phyloP scores from a whole-genome alignment of 2,329 filamentous ascomycete species.

The Colletotrichum costaricense region DNA sequence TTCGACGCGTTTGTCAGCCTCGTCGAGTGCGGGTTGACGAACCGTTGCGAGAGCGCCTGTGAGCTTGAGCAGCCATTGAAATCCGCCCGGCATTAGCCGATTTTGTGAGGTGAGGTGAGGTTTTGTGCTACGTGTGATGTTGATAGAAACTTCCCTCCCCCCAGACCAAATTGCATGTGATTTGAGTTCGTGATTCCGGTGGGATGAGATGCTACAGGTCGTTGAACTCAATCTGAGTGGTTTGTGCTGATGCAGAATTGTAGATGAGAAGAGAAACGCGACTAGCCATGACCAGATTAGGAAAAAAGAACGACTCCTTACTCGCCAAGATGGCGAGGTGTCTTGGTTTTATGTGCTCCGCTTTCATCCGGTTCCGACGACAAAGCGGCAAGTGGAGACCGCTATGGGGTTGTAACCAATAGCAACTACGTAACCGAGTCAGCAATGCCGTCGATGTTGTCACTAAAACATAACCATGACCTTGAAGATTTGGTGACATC shows the following conservation, averaged over 20 bases:
- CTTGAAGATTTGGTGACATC: background rate
- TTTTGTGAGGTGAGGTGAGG: background rate
- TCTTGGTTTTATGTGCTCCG: background rate
- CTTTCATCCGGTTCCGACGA: background rate
- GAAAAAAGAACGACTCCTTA: background rate
- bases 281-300: background rate
- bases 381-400: background rate
- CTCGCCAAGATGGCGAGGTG: background rate
- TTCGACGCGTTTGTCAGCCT: no score
- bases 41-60: background rate
- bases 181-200: background rate
- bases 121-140: background rate
- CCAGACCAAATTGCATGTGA: background rate
- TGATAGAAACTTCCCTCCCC: background rate
- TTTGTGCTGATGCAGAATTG: background rate
- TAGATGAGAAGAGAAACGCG: background rate
- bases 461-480: no score
- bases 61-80: background rate
- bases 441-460: background rate
- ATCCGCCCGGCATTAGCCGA: background rate
- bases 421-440: background rate
- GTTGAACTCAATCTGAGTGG: background rate
- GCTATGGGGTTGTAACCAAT: background rate
- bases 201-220: background rate
- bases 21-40: background rate